Evolutionary conservation across 2,329 filamentous ascomycete species (phyloP), one percentile per base, ranked within the genome.

Genomic region (Aurifilum marmelostoma): DNA sequence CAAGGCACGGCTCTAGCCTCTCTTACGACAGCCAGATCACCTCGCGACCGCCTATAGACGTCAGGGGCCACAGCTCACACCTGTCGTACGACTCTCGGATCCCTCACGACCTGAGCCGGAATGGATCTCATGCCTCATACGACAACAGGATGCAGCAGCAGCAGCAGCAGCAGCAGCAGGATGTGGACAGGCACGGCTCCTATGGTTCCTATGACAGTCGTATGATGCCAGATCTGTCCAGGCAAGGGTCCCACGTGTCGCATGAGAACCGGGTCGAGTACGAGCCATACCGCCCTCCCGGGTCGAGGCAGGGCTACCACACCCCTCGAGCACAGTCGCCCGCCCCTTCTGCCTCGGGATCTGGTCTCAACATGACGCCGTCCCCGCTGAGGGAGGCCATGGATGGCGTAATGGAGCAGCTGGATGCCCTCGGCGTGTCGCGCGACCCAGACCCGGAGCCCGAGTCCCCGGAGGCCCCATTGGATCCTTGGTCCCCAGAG

Each of bases 321-420:
- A 89, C 86, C 1, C 86, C 88, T 1, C 81, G 87, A 71, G 84
- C 79, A 72, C 83, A 84, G 8, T 92, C 92, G 1, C 90, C 91
- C 0, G 90, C 90, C 2, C 88, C 88, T 4, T 94, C 93, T 6
- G 89, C 92, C 1, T 88, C 85, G 60, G 82, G 83, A 52, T 87
- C 85, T 59, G 89, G 89, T 1, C 83, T 92, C 77, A 69, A 71
- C 47, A 64, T 71, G 63, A 99, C 96, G 0, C 96, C 96, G 1
- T 98, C 96, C 2, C 96, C 96, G 0, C 82, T 99, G 3, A 87
- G 96, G 69, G 93, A 94, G 78, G 96, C 96, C 1, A 99, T 99
- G 94, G 95, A 98, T 76, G 95, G 97, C 79, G 94, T 99, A 4
- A 97, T 98, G 89, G 93, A 96, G 73, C 97, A 96, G 67, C 81